Percentiles rank a stretch among this genome's conserved stretches.
These are phyloP conservation scores for Candida dajiaensis DNA, from an alignment of 805 yeast species.

Conservation along the genomic window DNA sequence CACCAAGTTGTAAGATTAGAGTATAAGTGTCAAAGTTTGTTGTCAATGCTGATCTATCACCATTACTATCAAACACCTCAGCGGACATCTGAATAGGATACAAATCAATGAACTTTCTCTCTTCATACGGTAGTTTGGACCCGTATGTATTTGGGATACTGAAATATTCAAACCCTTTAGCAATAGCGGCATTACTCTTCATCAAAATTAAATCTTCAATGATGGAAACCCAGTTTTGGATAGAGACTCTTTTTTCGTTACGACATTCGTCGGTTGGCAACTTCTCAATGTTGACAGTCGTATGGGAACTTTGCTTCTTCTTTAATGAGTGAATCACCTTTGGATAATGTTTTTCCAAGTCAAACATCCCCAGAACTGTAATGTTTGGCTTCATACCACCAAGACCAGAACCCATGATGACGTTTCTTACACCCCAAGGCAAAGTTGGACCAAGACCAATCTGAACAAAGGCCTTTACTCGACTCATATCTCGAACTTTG, in stretches of 20 bases:
- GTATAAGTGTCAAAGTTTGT: constrained; percentile 97
- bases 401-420: constrained; percentile 88
- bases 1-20: constrained; percentile 86
- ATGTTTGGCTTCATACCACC: constrained; percentile 99
- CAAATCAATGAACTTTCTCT: constrained; percentile 65
- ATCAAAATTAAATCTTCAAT: constrained; percentile 84
- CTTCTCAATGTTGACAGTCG: constrained; percentile 30
- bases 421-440: constrained; percentile 94
- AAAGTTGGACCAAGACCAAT: constrained; percentile 81
- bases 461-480: constrained; percentile 91
- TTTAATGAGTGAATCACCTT: constrained; percentile 5
- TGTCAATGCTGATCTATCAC: constrained; percentile 61
- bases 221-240: constrained; percentile 85
- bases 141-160: constrained; percentile 51
- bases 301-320: constrained; percentile 11
- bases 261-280: constrained; percentile 79
- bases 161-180: constrained; percentile 73
- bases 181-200: constrained; percentile 90
- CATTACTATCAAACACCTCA: constrained; percentile 57
- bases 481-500: constrained; percentile 68
- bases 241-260: constrained; percentile 60
- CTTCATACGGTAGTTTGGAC: constrained; percentile 23
- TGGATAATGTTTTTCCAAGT: constrained; percentile 37
- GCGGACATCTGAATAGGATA: constrained; percentile 98
- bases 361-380: constrained; percentile 86